Base-by-base conservation (phyloP, 305 asterid species). In the Rubia balearica region DNA sequence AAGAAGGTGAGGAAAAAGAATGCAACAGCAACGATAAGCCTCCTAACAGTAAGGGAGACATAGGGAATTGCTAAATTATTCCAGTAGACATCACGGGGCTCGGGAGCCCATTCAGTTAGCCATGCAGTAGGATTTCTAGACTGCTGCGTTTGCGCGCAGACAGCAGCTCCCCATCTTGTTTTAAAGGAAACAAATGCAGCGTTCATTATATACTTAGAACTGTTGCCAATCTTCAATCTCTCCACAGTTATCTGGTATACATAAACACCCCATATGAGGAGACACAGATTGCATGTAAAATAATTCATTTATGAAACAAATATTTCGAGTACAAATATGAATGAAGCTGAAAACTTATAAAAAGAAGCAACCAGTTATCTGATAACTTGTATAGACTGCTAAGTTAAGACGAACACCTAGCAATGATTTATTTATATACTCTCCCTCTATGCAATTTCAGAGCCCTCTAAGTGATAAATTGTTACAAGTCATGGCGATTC, bases 31-130 rank as follows among this genome's bases (percentile, higher is more conserved):
- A 80, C 63, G 30, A 93, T 73, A 70, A 93, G 97, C 88, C 87
- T 91, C 78, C 97, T 86, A 59, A 90, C 74, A 73, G 91, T 78
- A 38, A 93, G 81, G 65, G 97, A 89, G 77, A 93, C 94, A 81
- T 85, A 93, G 55, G 98, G 98, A 73, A 93, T 91, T 68, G 98
- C 94, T 78, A 93, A 83, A 73, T 93, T 93, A 69, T 81, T 78
- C 98, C 98, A 93, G 76, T 81, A 93, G 57, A 93, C 83, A 59
- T 93, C 95, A 61, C 96, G 92, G 27, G 98, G 98, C 81, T 93
- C 98, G 48, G 98, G 77, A 57, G 98, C 97, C 98, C 98, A 93
- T 75, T 86, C 97, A 14, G 98, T 90, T 67, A 93, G 78, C 98
- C 98, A 93, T 75, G 82, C 14, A 33, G 98, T 93, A 8, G 98